Percentiles rank a stretch among this genome's conserved stretches.
These are phyloP conservation scores for Saccharomycopsis oosterbeekiorum DNA, from an alignment of 805 yeast species.

Conservation along the genomic window DNA sequence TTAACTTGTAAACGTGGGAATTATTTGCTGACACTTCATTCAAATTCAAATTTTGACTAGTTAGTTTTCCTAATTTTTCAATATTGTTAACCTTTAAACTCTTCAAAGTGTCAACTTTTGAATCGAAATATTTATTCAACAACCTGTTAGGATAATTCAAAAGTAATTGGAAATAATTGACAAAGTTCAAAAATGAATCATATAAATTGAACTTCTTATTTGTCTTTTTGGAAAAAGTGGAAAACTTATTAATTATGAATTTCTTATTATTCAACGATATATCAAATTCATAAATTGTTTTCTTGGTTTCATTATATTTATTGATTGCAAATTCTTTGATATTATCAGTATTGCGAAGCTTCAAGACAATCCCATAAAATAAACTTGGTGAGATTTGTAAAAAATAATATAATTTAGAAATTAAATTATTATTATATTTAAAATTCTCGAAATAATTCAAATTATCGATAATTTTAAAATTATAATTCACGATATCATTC, in stretches of 20 bases:
- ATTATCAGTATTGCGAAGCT: neutral
- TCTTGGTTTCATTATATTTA: neutral
- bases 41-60: slow-evolving; percentile 26
- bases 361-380: neutral
- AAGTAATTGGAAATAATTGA: slow-evolving; percentile 18
- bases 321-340: neutral
- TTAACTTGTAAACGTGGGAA: neutral
- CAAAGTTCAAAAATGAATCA: neutral
- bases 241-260: neutral
- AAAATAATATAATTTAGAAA: slow-evolving; percentile 17
- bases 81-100: slow-evolving; percentile 26
- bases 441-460: slow-evolving; percentile 38
- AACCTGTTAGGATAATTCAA: slow-evolving; percentile 28
- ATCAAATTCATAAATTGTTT: neutral
- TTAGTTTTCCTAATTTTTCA: slow-evolving; percentile 28
- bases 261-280: neutral
- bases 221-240: neutral
- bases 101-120: slow-evolving; percentile 21
- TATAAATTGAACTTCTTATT: neutral
- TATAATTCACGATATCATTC: slow-evolving; percentile 29
- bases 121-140: slow-evolving; percentile 24
- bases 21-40: neutral
- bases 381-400: slow-evolving; percentile 32
- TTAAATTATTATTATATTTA: slow-evolving; percentile 12
- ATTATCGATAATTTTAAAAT: slow-evolving; percentile 35